Evolutionary conservation across 108 stramenopile species (phyloP).

Genomic region (Thalassiosira profunda): DNA sequence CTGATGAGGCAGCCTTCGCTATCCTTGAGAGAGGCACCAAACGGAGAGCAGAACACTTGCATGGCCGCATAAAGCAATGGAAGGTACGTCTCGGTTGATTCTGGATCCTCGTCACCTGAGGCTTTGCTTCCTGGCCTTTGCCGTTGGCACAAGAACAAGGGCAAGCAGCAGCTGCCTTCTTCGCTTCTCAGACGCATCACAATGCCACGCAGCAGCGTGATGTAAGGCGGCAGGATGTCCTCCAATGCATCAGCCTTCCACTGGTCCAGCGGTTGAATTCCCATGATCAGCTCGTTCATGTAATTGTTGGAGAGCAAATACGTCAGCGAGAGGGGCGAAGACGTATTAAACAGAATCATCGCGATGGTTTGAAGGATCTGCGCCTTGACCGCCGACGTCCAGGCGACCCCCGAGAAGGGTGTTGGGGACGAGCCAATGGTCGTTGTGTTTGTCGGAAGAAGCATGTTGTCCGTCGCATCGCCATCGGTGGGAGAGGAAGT

Average conservation of each 20-base stretch:
- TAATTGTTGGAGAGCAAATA: conserved; percentile 85
- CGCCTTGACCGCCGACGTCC: conserved; percentile 75
- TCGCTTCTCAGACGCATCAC: conserved; percentile 61
- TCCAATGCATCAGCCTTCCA: conserved; percentile 79
- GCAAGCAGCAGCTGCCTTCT: conserved; percentile 32
- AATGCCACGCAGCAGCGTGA: conserved; percentile 72
- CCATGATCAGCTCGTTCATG: conserved; percentile 79
- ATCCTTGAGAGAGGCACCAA: conserved; percentile 45
- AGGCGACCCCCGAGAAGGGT: conserved; percentile 66
- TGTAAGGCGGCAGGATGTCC: conserved; percentile 74
- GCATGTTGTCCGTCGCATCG: conserved; percentile 11
- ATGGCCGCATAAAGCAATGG: conserved; percentile 76
- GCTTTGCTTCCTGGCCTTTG: background rate
- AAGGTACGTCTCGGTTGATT: conserved; percentile 37
- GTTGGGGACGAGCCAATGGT: background rate
- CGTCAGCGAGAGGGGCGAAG: conserved; percentile 59
- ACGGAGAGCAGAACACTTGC: conserved; percentile 51
- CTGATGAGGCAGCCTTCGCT: conserved; percentile 61
- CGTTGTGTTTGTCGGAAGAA: conserved; percentile 5
- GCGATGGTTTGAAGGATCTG: conserved; percentile 75
- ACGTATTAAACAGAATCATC: conserved; percentile 58
- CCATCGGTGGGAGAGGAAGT: background rate
- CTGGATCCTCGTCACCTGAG: background rate
- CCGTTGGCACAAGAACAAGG: conserved; percentile 46
- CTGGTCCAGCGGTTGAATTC: conserved; percentile 73